Percentiles rank a stretch among this genome's conserved stretches.
Evolutionary conservation across 1,284 basidiomycete genomes (phyloP).

Genomic region (Cutaneotrichosporon curvatum): DNA sequence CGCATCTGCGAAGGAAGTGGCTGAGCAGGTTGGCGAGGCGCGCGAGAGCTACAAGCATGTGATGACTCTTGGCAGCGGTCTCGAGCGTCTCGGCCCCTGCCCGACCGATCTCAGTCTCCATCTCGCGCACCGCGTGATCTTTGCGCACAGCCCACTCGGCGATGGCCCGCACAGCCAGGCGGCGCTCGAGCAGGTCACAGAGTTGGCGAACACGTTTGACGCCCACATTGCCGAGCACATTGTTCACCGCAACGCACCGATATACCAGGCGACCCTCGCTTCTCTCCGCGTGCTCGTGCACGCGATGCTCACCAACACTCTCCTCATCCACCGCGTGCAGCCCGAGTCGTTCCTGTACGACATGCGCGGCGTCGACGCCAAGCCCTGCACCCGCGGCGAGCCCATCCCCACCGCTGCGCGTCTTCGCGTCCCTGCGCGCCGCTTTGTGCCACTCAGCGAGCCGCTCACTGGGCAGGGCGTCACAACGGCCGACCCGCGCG

Average conservation of each 20-base stretch:
- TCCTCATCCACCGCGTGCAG: slow-evolving; percentile 19
- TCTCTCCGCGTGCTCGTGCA: slow-evolving; percentile 13
- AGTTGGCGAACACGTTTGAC: slow-evolving; percentile 14
- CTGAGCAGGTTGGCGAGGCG: slow-evolving; percentile 49
- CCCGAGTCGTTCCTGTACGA: slow-evolving; percentile 20
- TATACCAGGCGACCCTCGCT: slow-evolving; percentile 4
- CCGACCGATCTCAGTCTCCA: slow-evolving; percentile 13
- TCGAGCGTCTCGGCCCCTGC: slow-evolving; percentile 3
- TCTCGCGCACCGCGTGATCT: slow-evolving; percentile 17
- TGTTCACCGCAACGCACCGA: slow-evolving; percentile 1
- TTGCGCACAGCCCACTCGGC: neutral
- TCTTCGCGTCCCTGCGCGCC: slow-evolving; percentile 16
- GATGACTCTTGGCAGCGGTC: slow-evolving; percentile 16
- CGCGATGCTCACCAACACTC: slow-evolving; percentile 16
- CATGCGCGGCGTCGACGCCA: slow-evolving; percentile 12
- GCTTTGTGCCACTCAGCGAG: slow-evolving; percentile 17
- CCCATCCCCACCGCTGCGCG: slow-evolving; percentile 7
- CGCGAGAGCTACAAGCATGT: slow-evolving; percentile 21
- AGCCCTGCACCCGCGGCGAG: slow-evolving; percentile 10
- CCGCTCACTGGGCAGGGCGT: slow-evolving; percentile 17
- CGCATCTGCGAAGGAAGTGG: slow-evolving; percentile 57
- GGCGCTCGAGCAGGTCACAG: slow-evolving; percentile 9
- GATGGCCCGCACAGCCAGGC: neutral
- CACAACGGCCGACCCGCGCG: slow-evolving; percentile 13
- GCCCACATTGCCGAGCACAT: slow-evolving; percentile 6